These are phyloP conservation scores for Fraxinus floribunda DNA, from an alignment of 305 asterid species.

Conservation along the genomic window DNA sequence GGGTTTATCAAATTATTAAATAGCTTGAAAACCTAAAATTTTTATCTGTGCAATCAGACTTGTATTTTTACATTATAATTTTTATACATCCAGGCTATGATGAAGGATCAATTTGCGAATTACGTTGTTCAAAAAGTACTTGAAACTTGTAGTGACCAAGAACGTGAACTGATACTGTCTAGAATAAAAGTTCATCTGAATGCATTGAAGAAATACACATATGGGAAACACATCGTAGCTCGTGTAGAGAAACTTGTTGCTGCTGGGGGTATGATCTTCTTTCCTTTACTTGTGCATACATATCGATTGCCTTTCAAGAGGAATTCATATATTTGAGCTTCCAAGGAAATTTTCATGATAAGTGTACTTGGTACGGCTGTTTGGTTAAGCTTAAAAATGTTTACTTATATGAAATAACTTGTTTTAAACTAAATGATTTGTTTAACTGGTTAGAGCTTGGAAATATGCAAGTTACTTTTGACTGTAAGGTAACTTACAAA, in stretches of 20 bases:
- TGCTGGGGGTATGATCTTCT: conserved; percentile 47
- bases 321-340: not conserved
- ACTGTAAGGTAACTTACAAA: not conserved
- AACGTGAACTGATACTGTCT: conserved; percentile 59
- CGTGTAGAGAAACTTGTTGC: conserved; percentile 73
- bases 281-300: not conserved
- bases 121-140: conserved; percentile 70
- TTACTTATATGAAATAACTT: not conserved
- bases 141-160: conserved; percentile 66
- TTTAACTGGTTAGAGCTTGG: not conserved
- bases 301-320: not conserved
- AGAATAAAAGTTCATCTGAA: conserved; percentile 66
- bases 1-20: not conserved
- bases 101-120: conserved; percentile 70
- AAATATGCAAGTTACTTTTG: not conserved
- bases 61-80: not conserved
- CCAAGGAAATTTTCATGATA: not conserved
- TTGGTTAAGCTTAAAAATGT: not conserved
- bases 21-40: not conserved
- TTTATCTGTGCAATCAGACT: not conserved
- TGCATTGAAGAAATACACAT: conserved; percentile 64
- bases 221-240: conserved; percentile 69
- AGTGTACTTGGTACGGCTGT: not conserved
- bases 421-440: not conserved
- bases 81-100: conserved; percentile 54